phyloP scores from a whole-genome alignment of 805 yeast species.

The Teunomyces lycoperdinae region DNA sequence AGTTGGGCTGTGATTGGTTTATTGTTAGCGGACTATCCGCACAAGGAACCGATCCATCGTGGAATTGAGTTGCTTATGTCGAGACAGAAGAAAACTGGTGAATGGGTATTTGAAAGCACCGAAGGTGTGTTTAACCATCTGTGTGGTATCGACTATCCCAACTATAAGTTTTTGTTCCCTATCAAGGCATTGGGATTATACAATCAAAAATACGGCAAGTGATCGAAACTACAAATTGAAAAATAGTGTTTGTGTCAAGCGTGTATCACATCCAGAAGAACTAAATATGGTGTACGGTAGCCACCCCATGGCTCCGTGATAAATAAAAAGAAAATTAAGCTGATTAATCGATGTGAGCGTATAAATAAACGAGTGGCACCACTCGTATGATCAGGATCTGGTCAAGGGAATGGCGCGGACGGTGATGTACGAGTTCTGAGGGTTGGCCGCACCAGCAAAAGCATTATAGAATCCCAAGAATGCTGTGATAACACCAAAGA shows the following conservation, averaged over 20 bases:
- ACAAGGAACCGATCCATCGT: slow-evolving; percentile 52
- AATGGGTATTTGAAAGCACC: slow-evolving; percentile 78
- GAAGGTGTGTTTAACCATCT: slow-evolving; percentile 96
- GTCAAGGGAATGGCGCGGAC: slow-evolving; percentile 26
- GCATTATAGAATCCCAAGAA: slow-evolving; percentile 42
- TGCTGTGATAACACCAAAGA: slow-evolving; percentile 40
- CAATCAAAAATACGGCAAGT: slow-evolving; percentile 26
- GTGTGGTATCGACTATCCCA: slow-evolving; percentile 93
- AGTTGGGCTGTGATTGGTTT: slow-evolving; percentile 90
- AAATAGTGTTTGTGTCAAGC: not conserved
- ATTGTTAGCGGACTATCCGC: slow-evolving; percentile 77
- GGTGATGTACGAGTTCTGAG: slow-evolving; percentile 33
- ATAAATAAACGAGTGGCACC: not conserved
- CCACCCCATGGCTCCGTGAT: slow-evolving; percentile 4
- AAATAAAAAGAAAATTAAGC: not conserved
- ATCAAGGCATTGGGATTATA: slow-evolving; percentile 89
- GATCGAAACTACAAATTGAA: not conserved
- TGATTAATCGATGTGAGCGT: slow-evolving; percentile 1
- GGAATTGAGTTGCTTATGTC: slow-evolving; percentile 65
- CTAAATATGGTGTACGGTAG: not conserved
- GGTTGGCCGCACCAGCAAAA: slow-evolving; percentile 37
- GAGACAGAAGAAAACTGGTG: slow-evolving; percentile 73
- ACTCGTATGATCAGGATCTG: not conserved
- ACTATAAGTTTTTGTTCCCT: slow-evolving; percentile 84
- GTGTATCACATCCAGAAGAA: slow-evolving; percentile 3